Percentiles rank a stretch among this genome's conserved stretches.
These are phyloP conservation scores for Fusarium succisae DNA, from an alignment of 2,329 filamentous ascomycete genomes.

Conservation along the genomic window DNA sequence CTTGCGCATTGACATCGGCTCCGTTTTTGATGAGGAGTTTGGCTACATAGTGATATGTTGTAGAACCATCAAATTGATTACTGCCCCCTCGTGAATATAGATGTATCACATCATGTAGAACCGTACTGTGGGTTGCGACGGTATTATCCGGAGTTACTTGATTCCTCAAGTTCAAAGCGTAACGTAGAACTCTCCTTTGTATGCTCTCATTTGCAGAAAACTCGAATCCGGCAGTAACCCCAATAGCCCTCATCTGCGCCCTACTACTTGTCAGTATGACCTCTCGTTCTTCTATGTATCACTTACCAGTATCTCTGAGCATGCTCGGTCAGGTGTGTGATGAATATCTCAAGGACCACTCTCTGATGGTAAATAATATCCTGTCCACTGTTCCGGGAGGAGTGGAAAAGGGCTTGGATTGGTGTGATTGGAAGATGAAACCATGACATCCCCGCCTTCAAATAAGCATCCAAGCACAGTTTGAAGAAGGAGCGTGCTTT, in stretches of 20 bases:
- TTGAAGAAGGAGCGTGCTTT: slow-evolving; percentile 18
- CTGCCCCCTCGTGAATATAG: not conserved
- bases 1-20: slow-evolving; percentile 28
- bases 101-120: slow-evolving; percentile 27
- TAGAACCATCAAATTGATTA: not conserved
- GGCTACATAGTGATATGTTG: slow-evolving; percentile 5
- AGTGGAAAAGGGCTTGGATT: slow-evolving; percentile 29
- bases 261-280: slow-evolving; percentile 19
- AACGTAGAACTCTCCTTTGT: slow-evolving; percentile 10
- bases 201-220: not conserved
- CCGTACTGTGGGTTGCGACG: not conserved
- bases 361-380: not conserved
- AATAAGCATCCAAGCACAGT: slow-evolving; percentile 35
- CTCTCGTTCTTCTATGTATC: not conserved
- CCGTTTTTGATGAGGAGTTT: slow-evolving; percentile 21
- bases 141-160: not conserved
- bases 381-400: not conserved
- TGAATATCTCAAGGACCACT: slow-evolving; percentile 16
- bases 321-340: slow-evolving; percentile 26
- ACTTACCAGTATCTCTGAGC: slow-evolving; percentile 35
- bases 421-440: slow-evolving; percentile 28
- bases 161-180: slow-evolving; percentile 22
- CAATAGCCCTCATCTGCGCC: slow-evolving; percentile 22
- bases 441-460: slow-evolving; percentile 30
- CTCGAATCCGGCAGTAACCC: not conserved